Evolutionary conservation across 1,139 yeast species (phyloP), one percentile per base, ranked within the genome.

Genomic region (Suhomyces chickasaworum): DNA sequence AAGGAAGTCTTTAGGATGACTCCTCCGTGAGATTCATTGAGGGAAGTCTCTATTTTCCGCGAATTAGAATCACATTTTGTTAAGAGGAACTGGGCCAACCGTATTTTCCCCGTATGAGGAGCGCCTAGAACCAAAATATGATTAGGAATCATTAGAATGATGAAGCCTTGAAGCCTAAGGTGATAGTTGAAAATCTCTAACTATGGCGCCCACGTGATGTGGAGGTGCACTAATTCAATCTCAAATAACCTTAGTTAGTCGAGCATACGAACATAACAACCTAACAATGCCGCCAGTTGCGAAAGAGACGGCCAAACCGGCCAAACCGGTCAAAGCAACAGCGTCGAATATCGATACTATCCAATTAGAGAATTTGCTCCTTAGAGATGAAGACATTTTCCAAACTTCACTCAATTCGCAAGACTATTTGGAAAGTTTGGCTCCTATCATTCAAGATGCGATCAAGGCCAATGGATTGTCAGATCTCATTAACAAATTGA

Each of bases 371-470:
- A 70, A 66, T 50, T 58, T 75, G 20, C 61, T 75, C 31, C 60
- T 75, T 12, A 62, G 78, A 40, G 77, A 75, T 53, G 78, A 74
- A 39, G 78, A 74, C 52, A 69, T 74, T 37, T 75, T 73, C 54
- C 77, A 72, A 50, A 71, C 77, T 1, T 74, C 84, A 1, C 62
- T 81, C 31, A 72, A 76, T 43, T 80, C 89, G 1, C 88, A 84
- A 46, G 91, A 86, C 57, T 86, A 84, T 60, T 66, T 89, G 36
- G 96, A 89, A 54, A 89, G 86, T 63, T 72, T 89, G 49, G 88
- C 90, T 2, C 95, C 95, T 1, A 77, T 87, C n/a, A 76, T 89
- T 50, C 82, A 81, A 56, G 80, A 82, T 17, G 86, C 91, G n/a
- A 66, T 89, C 44, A 71, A 71, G 42, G 67, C 74, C 18, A 75